Conservation (phyloP, 2,329 filamentous ascomycete species). For the Chalara sp. region DNA sequence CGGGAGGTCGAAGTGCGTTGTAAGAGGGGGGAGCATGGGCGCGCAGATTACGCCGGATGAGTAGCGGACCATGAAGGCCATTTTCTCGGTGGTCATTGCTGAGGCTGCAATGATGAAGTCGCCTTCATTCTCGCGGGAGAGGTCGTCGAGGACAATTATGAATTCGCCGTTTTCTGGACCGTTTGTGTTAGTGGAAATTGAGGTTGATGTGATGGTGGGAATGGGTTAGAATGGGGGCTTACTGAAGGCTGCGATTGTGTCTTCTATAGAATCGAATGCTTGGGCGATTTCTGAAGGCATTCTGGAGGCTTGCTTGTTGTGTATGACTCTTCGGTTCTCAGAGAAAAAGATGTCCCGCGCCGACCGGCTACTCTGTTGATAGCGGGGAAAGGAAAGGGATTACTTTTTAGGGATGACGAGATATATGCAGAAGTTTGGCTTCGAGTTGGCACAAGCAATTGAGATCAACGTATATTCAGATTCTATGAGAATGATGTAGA, state of each 20-base stretch:
- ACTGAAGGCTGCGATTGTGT: constrained; percentile 59
- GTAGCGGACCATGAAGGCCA: constrained; percentile 93
- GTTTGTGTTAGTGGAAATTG: constrained; percentile 7
- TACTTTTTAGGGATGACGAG: too few species aligned
- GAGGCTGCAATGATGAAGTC: constrained; percentile 93
- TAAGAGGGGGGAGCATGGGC: constrained; percentile 65
- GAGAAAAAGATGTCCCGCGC: too few species aligned
- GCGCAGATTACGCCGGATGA: constrained; percentile 88
- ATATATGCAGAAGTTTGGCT: too few species aligned
- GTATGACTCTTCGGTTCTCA: neutral
- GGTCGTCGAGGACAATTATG: constrained; percentile 90
- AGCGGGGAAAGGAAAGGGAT: too few species aligned
- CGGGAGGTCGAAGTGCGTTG: constrained; percentile 67
- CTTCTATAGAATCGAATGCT: constrained; percentile 59
- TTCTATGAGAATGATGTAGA: too few species aligned
- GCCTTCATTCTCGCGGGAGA: constrained; percentile 93
- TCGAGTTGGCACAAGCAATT: too few species aligned
- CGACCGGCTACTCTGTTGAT: too few species aligned
- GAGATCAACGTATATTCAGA: too few species aligned
- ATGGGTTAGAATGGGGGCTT: constrained; percentile 22
- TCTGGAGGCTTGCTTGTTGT: neutral
- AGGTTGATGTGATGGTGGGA: neutral
- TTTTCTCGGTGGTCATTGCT: constrained; percentile 77
- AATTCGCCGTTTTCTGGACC: constrained; percentile 71
- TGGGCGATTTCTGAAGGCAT: constrained; percentile 24